A percentile compares a stretch with the other conserved stretches of the same genome.
Conservation (phyloP, 495 filamentous ascomycete species). For the Daldinia loculata region DNA sequence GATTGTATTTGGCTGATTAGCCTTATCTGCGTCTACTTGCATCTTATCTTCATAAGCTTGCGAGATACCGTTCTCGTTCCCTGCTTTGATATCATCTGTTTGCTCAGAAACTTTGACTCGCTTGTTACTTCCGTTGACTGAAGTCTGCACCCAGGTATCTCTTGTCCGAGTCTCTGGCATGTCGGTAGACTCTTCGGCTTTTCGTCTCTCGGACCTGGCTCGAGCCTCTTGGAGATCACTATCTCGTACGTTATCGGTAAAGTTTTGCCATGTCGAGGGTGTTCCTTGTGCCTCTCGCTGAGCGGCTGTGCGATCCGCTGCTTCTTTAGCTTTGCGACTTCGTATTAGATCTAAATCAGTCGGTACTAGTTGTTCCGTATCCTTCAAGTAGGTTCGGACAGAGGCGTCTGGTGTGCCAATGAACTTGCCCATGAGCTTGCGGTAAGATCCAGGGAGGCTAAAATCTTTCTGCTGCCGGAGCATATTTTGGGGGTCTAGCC, state of each 20-base stretch:
- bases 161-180: constrained; percentile 25
- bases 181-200: constrained; percentile 40
- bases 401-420: constrained; percentile 65
- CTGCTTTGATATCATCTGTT: constrained; percentile 26
- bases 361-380: constrained; percentile 82
- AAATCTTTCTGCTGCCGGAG: constrained; percentile 82
- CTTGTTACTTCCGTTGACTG: constrained; percentile 52
- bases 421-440: constrained; percentile 80
- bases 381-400: constrained; percentile 70
- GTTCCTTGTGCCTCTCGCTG: constrained; percentile 4
- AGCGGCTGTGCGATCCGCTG: constrained; percentile 23
- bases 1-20: constrained; percentile 8
- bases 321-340: constrained; percentile 41
- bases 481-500: constrained; percentile 86
- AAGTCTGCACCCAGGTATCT: constrained; percentile 48
- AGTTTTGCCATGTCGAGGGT: constrained; percentile 33
- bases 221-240: constrained; percentile 33
- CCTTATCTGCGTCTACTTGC: constrained; percentile 12
- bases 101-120: constrained; percentile 54
- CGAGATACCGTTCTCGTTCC: constrained; percentile 20
- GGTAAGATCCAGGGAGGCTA: constrained; percentile 87
- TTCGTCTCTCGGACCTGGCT: constrained; percentile 31
- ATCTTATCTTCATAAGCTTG: constrained; percentile 21
- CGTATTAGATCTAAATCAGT: constrained; percentile 75
- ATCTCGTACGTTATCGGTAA: constrained; percentile 33